Evolutionary conservation across 495 filamentous ascomycete species (phyloP).

Genomic region (Hypoxylon cercidicola): DNA sequence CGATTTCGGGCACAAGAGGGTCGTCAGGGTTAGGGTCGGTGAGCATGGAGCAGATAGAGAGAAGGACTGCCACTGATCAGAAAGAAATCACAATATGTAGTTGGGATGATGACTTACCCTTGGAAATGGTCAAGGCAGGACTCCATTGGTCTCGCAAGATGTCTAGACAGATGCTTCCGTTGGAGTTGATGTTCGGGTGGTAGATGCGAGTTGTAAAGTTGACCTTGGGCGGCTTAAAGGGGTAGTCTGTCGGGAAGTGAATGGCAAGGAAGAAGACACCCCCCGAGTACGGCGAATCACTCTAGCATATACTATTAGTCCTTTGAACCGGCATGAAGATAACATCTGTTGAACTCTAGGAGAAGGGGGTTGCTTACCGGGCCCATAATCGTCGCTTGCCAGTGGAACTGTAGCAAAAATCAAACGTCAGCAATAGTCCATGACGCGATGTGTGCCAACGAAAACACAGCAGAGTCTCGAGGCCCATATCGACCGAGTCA

Average conservation of each 20-base stretch:
- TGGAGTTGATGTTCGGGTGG: constrained; percentile 99
- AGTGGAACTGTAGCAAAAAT: constrained; percentile 81
- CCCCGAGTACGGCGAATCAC: constrained; percentile 94
- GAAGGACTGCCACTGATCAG: constrained; percentile 70
- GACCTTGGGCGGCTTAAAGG: constrained; percentile 99
- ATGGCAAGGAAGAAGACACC: constrained; percentile 99
- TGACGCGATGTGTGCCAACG: background rate
- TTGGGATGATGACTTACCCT: constrained; percentile 70
- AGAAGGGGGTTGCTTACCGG: constrained; percentile 75
- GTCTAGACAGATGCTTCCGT: constrained; percentile 98
- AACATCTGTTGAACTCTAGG: constrained; percentile 4
- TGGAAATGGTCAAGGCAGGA: constrained; percentile 96
- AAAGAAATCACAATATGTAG: background rate
- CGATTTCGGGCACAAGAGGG: constrained; percentile 97
- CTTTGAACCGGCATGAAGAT: background rate
- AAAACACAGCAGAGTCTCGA: background rate
- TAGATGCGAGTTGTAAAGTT: constrained; percentile 99
- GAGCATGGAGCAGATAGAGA: constrained; percentile 99
- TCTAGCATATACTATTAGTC: constrained; percentile 60
- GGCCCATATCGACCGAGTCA: constrained; percentile 22
- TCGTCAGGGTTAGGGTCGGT: constrained; percentile 99
- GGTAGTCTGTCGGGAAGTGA: constrained; percentile 99
- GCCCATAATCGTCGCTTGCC: constrained; percentile 99
- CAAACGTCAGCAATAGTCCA: constrained; percentile 48
- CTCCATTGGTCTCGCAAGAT: constrained; percentile 99